These are phyloP conservation scores for Trichosanthes cucumerina DNA, from an alignment of 306 rosid species.

Conservation along the genomic window DNA sequence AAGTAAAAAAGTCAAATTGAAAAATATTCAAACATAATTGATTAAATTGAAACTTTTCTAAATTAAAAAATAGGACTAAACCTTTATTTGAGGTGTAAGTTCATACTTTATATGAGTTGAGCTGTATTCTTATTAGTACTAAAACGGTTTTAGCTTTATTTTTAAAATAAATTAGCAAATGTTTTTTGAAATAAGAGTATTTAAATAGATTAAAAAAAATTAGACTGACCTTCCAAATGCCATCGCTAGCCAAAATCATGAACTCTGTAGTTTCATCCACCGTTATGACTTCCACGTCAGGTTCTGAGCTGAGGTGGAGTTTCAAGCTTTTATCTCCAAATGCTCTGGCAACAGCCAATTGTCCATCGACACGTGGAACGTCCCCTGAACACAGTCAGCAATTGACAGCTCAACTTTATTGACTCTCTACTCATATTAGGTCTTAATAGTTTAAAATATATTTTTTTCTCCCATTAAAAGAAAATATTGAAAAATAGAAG, in stretches of 20 bases:
- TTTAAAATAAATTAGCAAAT: too few species aligned
- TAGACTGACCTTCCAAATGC: slow-evolving; percentile 6
- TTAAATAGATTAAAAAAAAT: background rate
- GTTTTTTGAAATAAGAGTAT: too few species aligned
- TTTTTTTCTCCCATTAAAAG: too few species aligned
- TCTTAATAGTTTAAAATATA: too few species aligned
- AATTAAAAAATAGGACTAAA: too few species aligned
- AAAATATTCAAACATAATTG: too few species aligned
- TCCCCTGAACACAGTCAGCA: background rate
- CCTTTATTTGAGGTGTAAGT: too few species aligned
- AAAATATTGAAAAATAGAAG: background rate
- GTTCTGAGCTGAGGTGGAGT: slow-evolving; percentile 13
- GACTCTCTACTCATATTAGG: background rate
- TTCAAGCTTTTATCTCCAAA: slow-evolving; percentile 8
- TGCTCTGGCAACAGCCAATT: slow-evolving; percentile 8
- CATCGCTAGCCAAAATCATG: slow-evolving; percentile 13
- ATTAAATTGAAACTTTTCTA: too few species aligned
- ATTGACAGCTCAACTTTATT: background rate
- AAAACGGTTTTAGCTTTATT: too few species aligned
- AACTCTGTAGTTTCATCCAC: slow-evolving; percentile 11
- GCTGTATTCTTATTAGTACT: too few species aligned
- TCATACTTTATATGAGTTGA: too few species aligned
- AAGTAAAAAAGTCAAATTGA: too few species aligned
- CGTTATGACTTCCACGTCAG: slow-evolving; percentile 1
- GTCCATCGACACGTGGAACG: slow-evolving; percentile 9